These are phyloP conservation scores for Juglanconis juglandina DNA, from an alignment of 2,329 filamentous ascomycete species.

Conservation along the genomic window DNA sequence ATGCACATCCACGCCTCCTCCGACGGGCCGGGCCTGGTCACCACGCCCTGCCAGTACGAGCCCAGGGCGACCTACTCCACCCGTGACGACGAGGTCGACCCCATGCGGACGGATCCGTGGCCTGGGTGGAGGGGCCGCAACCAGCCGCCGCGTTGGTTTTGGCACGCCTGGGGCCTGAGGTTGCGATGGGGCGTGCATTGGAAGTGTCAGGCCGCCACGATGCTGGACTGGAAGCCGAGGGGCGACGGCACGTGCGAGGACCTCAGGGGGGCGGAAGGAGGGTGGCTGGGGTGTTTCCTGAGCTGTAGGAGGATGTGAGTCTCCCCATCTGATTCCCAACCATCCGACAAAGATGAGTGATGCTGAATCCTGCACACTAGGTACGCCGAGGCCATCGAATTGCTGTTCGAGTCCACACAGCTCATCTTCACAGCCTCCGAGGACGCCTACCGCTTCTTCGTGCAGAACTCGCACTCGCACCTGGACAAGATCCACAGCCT, in stretches of 20 bases:
- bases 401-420: slow-evolving; percentile 23
- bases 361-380: slow-evolving; percentile 10
- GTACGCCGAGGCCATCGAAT: slow-evolving; percentile 22
- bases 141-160: slow-evolving; percentile 23
- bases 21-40: slow-evolving; percentile 3
- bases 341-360: background rate
- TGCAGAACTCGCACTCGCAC: slow-evolving; percentile 19
- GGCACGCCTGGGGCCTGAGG: slow-evolving; percentile 22
- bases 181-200: slow-evolving; percentile 25
- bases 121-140: slow-evolving; percentile 10
- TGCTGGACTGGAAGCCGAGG: slow-evolving; percentile 20
- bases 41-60: slow-evolving; percentile 6
- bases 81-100: slow-evolving; percentile 11
- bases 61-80: background rate
- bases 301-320: slow-evolving; percentile 25
- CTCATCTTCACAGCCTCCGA: slow-evolving; percentile 25
- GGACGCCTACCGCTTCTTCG: slow-evolving; percentile 24
- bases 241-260: slow-evolving; percentile 13
- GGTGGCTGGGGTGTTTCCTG: slow-evolving; percentile 23
- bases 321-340: too few relatives aligned
- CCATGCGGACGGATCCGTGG: slow-evolving; percentile 16
- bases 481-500: slow-evolving; percentile 18
- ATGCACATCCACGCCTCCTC: slow-evolving; percentile 15
- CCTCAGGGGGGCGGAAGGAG: background rate
- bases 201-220: slow-evolving; percentile 23